These are phyloP conservation scores for Trypanosomatidae sp. DNA, from an alignment of 208 protist species.

Conservation along the genomic window DNA sequence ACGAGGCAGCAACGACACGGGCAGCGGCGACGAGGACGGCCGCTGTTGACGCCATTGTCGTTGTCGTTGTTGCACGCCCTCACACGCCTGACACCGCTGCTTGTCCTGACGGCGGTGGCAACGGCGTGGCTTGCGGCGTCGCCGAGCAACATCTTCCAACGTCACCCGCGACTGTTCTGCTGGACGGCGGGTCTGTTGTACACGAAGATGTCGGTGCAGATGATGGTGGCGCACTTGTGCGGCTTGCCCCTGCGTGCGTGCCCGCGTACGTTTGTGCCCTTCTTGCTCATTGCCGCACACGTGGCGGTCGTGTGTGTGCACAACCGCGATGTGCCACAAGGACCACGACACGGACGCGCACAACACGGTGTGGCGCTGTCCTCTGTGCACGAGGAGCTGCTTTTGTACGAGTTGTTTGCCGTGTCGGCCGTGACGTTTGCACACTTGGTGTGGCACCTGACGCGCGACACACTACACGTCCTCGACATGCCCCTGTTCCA, in stretches of 20 bases:
- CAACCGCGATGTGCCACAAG: slow-evolving; percentile 9
- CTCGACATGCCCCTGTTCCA: slow-evolving; percentile 43
- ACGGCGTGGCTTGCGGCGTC: slow-evolving; percentile 48
- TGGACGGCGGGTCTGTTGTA: slow-evolving; percentile 75
- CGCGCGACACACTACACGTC: slow-evolving; percentile 20
- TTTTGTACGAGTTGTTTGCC: slow-evolving; percentile 49
- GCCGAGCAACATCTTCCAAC: slow-evolving; percentile 53
- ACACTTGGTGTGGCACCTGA: slow-evolving; percentile 35
- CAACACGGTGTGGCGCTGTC: background rate
- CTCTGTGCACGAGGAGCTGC: slow-evolving; percentile 41
- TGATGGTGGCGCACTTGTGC: slow-evolving; percentile 78
- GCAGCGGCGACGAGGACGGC: too few relatives aligned
- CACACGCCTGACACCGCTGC: slow-evolving; percentile 30
- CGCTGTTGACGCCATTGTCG: background rate
- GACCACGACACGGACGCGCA: background rate
- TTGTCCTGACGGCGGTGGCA: slow-evolving; percentile 33
- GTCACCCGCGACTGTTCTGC: slow-evolving; percentile 62
- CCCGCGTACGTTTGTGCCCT: slow-evolving; percentile 51
- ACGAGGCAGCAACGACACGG: too few relatives aligned
- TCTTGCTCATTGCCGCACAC: slow-evolving; percentile 42
- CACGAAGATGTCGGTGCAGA: slow-evolving; percentile 60
- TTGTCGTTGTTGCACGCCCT: slow-evolving; percentile 50
- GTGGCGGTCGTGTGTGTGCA: slow-evolving; percentile 31
- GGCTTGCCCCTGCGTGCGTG: slow-evolving; percentile 23
- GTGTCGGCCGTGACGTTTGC: slow-evolving; percentile 31